Base-by-base conservation (phyloP, 2,329 filamentous ascomycete species). In the Amylocarpus encephaloides region DNA sequence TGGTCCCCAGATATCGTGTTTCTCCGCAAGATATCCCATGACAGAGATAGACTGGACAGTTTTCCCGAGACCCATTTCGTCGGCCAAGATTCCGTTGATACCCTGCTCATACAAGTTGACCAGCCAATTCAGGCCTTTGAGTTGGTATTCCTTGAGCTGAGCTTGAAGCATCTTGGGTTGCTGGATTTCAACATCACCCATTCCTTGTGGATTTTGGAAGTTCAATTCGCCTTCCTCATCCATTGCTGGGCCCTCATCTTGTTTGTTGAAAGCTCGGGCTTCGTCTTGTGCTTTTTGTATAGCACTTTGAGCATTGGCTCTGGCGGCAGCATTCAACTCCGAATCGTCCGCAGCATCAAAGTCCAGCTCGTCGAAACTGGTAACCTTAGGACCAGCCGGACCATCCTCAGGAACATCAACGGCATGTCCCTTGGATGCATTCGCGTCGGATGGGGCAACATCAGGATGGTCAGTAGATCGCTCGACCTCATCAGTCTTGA, bases 11-110 rank as follows among this genome's bases (percentile, higher is more conserved):
- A 97, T 95, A 65, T 95, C 91, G 74, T 98, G 90, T 62, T 91
- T 86, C 72, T 98, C 92, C 1, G 93, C 93, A 30, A 98, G 83
- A 66, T 98, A 97, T 1, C 91, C 91, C 93, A 98, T 97, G 66
- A 98, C 92, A 0, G 93, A 97, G 56, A 98, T 98, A 18, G 92
- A 97, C 72, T 98, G 93, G 5, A 98, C 89, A 16, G 93, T 98
- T 72, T 98, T 98, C 68, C 93, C 93, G 19, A 98, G 87, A 82
- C 93, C 93, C 93, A 98, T 98, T 72, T 98, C 93, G 67, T 98
- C 93, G 58, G 93, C 93, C 56, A 98, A 76, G 62, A 98, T 98
- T 70, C 92, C 92, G 72, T 97, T 97, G 86, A 98, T 98, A 67
- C 93, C 93, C 70, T 98, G 93, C 70, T 98, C 93, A 73, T 98